Conservation (phyloP, 805 yeast species). For the Peterozyma xylosa region DNA sequence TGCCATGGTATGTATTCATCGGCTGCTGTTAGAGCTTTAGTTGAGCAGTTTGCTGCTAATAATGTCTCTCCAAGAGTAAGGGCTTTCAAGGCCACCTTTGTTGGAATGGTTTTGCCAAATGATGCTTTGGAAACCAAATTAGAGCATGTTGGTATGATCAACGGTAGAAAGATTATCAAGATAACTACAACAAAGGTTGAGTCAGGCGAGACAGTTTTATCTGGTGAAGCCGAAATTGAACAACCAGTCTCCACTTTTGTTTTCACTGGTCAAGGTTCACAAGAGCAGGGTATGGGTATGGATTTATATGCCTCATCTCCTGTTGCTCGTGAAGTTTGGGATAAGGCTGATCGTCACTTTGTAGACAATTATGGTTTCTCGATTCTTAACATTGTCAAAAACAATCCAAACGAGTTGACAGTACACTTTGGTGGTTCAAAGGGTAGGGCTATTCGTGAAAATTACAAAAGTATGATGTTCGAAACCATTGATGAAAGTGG, state of each 20-base stretch:
- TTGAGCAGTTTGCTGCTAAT: conserved; percentile 98
- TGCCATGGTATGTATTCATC: conserved; percentile 99
- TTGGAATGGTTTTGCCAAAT: conserved; percentile 97
- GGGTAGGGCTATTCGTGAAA: conserved; percentile 91
- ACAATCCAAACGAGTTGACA: conserved; percentile 92
- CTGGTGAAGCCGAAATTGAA: conserved; percentile 97
- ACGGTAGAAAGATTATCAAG: conserved; percentile 95
- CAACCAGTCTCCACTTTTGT: conserved; percentile 96
- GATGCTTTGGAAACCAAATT: conserved; percentile 79
- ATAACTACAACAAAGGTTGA: conserved; percentile 82
- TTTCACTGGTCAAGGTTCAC: conserved; percentile 99
- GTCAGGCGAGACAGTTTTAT: conserved; percentile 68
- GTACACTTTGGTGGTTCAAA: conserved; percentile 97
- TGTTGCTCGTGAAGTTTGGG: conserved; percentile 96
- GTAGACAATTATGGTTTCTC: conserved; percentile 94
- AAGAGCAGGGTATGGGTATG: conserved; percentile 99
- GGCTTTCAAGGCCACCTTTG: conserved; percentile 85
- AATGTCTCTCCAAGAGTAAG: conserved; percentile 93
- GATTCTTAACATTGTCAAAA: conserved; percentile 87
- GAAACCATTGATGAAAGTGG: conserved; percentile 89
- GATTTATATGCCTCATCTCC: conserved; percentile 85
- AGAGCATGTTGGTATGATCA: conserved; percentile 97
- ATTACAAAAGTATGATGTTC: conserved; percentile 94
- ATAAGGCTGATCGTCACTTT: conserved; percentile 93
- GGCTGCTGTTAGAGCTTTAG: conserved; percentile 89